These are phyloP conservation scores for Raphanus hybrid DNA, from an alignment of 441 rosid genomes.

Conservation along the genomic window DNA sequence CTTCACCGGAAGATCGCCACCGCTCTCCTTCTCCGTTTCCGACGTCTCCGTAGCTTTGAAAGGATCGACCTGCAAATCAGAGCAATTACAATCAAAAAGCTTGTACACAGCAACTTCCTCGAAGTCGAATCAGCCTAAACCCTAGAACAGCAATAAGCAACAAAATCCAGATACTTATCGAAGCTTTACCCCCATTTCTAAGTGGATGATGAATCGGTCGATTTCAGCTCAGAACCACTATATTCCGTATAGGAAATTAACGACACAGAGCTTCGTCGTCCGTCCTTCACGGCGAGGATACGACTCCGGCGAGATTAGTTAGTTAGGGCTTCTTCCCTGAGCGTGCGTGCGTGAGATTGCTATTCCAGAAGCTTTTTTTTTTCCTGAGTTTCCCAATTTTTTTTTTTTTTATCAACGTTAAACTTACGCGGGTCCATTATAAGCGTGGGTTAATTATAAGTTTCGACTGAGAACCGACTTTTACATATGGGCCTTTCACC, in stretches of 20 bases:
- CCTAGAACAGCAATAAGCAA: background rate
- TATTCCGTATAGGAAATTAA: background rate
- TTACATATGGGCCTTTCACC: constrained; percentile 18
- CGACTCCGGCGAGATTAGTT: background rate
- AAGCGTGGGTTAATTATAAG: constrained; percentile 4
- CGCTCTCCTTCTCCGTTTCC: constrained; percentile 52
- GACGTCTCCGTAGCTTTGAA: constrained; percentile 44
- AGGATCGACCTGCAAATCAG: constrained; percentile 41
- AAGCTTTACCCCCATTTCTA: constrained; percentile 38
- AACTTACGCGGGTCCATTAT: constrained; percentile 5
- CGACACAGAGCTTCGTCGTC: background rate
- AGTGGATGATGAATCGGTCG: constrained; percentile 7
- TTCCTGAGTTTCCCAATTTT: background rate
- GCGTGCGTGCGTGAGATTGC: constrained; percentile 11
- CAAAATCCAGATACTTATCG: constrained; percentile 3
- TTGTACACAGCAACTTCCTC: background rate
- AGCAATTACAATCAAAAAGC: background rate
- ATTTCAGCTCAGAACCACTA: background rate
- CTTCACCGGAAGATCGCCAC: constrained; percentile 56
- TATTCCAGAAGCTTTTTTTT: background rate
- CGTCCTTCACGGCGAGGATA: background rate
- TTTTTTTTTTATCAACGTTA: background rate
- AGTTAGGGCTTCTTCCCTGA: constrained; percentile 19
- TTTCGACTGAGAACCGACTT: background rate
- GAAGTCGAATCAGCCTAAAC: background rate